Base-by-base conservation (phyloP, 176 grass and related monocot genomes). In the Triticum turgidum region DNA sequence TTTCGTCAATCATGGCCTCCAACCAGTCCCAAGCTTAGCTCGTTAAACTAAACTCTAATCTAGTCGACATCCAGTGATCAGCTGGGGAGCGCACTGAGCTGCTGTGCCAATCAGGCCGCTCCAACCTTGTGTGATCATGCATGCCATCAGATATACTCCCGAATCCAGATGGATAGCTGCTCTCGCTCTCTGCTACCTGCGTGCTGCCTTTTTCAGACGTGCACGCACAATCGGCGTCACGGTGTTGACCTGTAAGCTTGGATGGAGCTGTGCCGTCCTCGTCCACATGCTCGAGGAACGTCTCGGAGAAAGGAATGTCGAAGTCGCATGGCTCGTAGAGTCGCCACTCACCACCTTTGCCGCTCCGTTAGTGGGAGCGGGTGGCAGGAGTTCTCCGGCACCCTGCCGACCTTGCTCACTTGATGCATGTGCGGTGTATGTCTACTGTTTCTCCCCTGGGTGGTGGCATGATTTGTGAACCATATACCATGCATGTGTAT, bases 231-330 rank as follows among this genome's bases (percentile, higher is more conserved):
- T 54, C 49, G 87, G 20, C 12, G 67, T 80, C 41, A 33, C 17
- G 58, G 41, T 61, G 72, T 80, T 74, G 87, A 85, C 82, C 11
- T 73, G 62, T 76, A 61, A 69, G 38, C 22, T 52, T 88, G 62
- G 66, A 81, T 61, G 62, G 65, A 73, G 52, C 27, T 3, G 15
- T 84, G 35, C 61, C 80, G 39, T 49, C 73, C 80, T 38, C 37
- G 37, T 42, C 9, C 41, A 73, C 63, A 38, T 77, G 39, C n/a
- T 29, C 13, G 17, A 51, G 76, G 87, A 89, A 89, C 33, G 25
- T 80, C 42, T 79, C n/a, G 42, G 82, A 56, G n/a, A 25, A 33
- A 25, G 68, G 24, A 6, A 11, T 11, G 18, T 47, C 10, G 69
- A 22, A 18, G 69, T 72, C 39, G 30, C 84, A 73, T 80, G 84